Conservation (phyloP, 208 protist genomes). For the Phytomonas sp. region DNA sequence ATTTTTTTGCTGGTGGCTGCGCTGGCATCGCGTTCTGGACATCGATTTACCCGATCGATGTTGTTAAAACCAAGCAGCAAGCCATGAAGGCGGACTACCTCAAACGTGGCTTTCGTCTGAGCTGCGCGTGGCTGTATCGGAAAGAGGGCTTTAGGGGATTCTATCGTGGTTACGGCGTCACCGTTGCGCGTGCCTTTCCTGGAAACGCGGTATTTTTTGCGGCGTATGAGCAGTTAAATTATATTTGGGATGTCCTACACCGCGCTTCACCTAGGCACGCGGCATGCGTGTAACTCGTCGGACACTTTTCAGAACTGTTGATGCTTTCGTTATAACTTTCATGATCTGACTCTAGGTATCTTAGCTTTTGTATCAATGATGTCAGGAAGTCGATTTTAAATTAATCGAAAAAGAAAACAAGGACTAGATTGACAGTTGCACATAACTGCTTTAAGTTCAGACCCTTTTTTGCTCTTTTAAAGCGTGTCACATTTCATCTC, state of each 20-base stretch:
- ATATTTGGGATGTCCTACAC: conserved; percentile 35
- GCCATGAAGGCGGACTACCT: conserved; percentile 76
- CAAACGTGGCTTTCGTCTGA: conserved; percentile 63
- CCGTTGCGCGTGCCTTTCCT: conserved; percentile 84
- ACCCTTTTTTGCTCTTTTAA: background rate
- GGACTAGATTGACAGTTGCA: background rate
- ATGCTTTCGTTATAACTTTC: background rate
- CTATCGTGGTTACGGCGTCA: conserved; percentile 82
- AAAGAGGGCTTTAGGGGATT: conserved; percentile 78
- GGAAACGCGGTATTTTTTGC: conserved; percentile 87
- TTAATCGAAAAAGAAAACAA: conserved; percentile 4
- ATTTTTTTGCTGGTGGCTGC: conserved; percentile 79
- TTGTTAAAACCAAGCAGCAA: conserved; percentile 88
- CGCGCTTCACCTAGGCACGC: conserved; percentile 6
- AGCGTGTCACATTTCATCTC: background rate
- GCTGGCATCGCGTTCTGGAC: conserved; percentile 89
- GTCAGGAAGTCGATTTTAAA: background rate
- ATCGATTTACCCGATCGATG: conserved; percentile 83
- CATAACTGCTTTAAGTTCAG: background rate
- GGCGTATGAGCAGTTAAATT: conserved; percentile 81
- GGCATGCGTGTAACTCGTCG: background rate
- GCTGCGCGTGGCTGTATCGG: conserved; percentile 68
- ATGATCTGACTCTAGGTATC: background rate
- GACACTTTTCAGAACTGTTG: background rate
- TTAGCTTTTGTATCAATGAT: background rate